A percentile compares a stretch with the other conserved stretches of the same genome.
Conservation (phyloP, 2,329 filamentous ascomycete genomes). For the Monilinia aucupariae region DNA sequence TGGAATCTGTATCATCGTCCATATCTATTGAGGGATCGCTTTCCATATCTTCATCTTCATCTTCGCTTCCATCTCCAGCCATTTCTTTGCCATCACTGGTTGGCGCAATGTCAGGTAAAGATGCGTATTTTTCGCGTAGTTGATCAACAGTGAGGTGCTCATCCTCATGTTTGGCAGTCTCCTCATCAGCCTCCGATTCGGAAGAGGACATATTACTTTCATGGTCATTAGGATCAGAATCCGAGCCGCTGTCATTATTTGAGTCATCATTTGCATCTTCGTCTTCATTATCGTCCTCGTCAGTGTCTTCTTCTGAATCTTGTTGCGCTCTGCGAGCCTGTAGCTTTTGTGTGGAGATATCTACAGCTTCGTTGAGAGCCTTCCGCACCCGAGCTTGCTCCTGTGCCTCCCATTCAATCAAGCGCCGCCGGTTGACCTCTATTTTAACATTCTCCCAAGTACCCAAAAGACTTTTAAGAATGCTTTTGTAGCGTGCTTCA, state of each 20-base stretch:
- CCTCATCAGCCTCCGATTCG: conserved; percentile 54
- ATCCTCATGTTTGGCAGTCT: conserved; percentile 46
- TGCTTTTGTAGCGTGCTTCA: conserved; percentile 63
- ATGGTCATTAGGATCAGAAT: conserved; percentile 35
- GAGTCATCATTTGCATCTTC: conserved; percentile 30
- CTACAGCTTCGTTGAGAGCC: conserved; percentile 68
- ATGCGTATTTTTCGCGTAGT: conserved; percentile 61
- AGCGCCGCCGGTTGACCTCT: conserved; percentile 55
- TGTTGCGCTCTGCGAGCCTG: conserved; percentile 51
- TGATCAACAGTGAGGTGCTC: conserved; percentile 65
- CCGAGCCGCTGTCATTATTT: conserved; percentile 37
- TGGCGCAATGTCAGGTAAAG: conserved; percentile 45
- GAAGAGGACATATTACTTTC: conserved; percentile 59
- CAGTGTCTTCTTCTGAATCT: conserved; percentile 43
- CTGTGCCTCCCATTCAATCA: conserved; percentile 59
- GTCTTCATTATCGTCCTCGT: conserved; percentile 36
- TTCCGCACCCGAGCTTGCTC: conserved; percentile 60
- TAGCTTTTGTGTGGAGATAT: conserved; percentile 63
- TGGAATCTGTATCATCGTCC: conserved; percentile 40
- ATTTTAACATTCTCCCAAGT: conserved; percentile 61
- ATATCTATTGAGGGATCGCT: conserved; percentile 26
- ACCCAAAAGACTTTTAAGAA: conserved; percentile 53
- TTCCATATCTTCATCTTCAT: conserved; percentile 27
- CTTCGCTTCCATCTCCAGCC: conserved; percentile 29
- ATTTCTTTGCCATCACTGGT: conserved; percentile 33